Base-by-base conservation (phyloP, 2,329 filamentous ascomycete species). In the Phyllosticta ampelicida region DNA sequence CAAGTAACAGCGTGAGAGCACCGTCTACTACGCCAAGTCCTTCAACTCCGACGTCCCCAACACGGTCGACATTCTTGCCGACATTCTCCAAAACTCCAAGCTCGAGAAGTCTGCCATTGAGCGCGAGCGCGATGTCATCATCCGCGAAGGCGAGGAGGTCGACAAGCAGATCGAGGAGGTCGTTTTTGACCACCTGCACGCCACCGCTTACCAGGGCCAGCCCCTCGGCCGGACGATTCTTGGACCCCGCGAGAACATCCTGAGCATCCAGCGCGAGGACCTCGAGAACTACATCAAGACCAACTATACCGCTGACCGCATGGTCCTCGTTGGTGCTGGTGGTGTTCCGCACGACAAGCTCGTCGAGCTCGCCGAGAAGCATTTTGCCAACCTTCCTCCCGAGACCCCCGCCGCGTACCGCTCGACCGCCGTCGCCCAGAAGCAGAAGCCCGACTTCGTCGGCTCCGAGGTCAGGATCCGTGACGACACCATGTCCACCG, bases 161-260 rank as follows among this genome's bases (percentile, higher is more conserved):
- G 94, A 99, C 84, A 99, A 99, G 85, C 92, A 97, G 80, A 81
- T 97, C 60, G 95, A 99, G 80, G 94, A 99, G 79, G 94, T 99
- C 66, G 95, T 99, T 61, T 99, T 99, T 71, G 94, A 99, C 79
- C 94, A 99, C 78, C 82, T 99, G 61, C 94, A 99, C 78, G 92
- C 94, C 70, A 99, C 94, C 67, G 95, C 94, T 69, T 99, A 89
- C 85, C 91, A 96, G 80, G 82, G 86, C 73, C 94, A 99, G 80
- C 87, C 94, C 62, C 85, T 99, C 61, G 94, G 94, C 75, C 91
- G 94, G 74, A 99, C 94, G 67, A 99, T 99, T 74, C 85, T 99
- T 64, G 94, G 94, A 66, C 94, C 94, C 66, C 91, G 90, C 78
- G 86, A 99, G 82, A 99, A 99, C 83, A 99, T 99, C 75, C 85